Evolutionary conservation across 129 eudicot species (phyloP).

Genomic region (Saposhnikovia divaricata): DNA sequence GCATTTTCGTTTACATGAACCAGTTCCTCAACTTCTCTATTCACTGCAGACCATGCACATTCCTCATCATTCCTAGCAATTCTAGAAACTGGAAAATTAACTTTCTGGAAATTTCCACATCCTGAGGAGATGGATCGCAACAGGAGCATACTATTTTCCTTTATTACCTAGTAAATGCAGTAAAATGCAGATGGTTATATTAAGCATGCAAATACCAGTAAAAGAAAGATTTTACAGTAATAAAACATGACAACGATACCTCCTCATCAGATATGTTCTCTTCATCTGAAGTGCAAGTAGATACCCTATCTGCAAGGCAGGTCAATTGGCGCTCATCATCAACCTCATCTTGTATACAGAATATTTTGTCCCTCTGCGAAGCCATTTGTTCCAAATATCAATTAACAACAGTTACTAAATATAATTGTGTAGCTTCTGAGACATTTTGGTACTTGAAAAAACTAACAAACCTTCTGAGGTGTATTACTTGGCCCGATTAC

Average conservation of each 20-base stretch:
- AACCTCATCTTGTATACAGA: conserved; percentile 53
- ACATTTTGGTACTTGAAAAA: not conserved
- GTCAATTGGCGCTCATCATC: conserved; percentile 29
- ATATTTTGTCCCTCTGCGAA: conserved; percentile 1
- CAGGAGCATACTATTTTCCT: conserved; percentile 22
- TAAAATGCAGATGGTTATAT: not conserved
- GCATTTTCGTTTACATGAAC: conserved; percentile 25
- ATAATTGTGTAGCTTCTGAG: not conserved
- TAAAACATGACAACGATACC: conserved; percentile 29
- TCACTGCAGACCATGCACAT: conserved; percentile 47
- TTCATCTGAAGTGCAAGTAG: conserved; percentile 31
- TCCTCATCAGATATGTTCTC: conserved; percentile 52
- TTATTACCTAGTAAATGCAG: conserved; percentile 8
- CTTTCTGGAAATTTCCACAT: conserved; percentile 24
- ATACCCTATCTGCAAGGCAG: conserved; percentile 10
- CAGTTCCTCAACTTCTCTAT: conserved; percentile 38
- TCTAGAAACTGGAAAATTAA: conserved; percentile 18
- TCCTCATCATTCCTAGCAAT: conserved; percentile 19
- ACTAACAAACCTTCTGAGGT: conserved; percentile 25
- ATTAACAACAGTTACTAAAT: not conserved
- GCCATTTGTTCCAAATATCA: not conserved
- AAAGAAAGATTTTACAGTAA: not conserved
- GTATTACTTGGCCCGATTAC: conserved; percentile 21
- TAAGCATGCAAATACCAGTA: not conserved
- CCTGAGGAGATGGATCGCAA: conserved; percentile 12